Conservation (phyloP, 192 early-diverging fungal genomes). For the Coemansia asiatica region DNA sequence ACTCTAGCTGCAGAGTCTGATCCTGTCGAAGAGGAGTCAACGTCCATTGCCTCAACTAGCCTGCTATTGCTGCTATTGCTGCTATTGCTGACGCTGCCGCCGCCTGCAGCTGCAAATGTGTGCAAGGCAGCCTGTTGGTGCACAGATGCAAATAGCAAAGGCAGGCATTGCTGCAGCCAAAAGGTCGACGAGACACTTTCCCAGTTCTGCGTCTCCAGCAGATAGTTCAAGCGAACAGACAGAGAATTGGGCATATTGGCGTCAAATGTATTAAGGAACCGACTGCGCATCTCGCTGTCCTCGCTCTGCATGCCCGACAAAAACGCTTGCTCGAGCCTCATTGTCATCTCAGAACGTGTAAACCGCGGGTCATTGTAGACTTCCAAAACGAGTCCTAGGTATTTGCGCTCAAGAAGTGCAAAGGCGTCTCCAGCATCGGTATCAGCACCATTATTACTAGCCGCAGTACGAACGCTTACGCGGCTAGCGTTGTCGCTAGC, state of each 20-base stretch:
- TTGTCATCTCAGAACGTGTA: constrained; percentile 86
- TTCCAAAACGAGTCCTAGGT: constrained; percentile 84
- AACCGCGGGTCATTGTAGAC: constrained; percentile 86
- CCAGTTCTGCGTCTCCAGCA: constrained; percentile 94
- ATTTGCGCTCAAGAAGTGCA: constrained; percentile 71
- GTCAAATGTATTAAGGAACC: constrained; percentile 83
- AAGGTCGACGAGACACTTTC: constrained; percentile 80
- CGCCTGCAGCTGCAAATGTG: constrained; percentile 14
- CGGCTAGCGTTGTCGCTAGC: constrained; percentile 48
- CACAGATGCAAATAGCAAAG: constrained; percentile 76
- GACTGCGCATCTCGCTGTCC: constrained; percentile 75
- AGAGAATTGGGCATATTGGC: constrained; percentile 69
- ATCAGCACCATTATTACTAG: constrained; percentile 1
- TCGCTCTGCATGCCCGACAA: constrained; percentile 82
- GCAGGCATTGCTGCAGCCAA: constrained; percentile 92
- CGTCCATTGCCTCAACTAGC: constrained; percentile 16
- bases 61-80: constrained; percentile 13
- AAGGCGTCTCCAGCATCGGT: constrained; percentile 22
- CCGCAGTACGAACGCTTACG: constrained; percentile 32
- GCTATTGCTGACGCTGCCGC: not conserved
- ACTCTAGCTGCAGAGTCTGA: not conserved
- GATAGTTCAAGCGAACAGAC: constrained; percentile 79
- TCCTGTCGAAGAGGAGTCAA: constrained; percentile 13
- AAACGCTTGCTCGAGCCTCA: constrained; percentile 92
- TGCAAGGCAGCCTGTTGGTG: constrained; percentile 34